These are phyloP conservation scores for Talaromyces albobiverticillius DNA, from an alignment of 2,329 filamentous ascomycete species.

Conservation along the genomic window DNA sequence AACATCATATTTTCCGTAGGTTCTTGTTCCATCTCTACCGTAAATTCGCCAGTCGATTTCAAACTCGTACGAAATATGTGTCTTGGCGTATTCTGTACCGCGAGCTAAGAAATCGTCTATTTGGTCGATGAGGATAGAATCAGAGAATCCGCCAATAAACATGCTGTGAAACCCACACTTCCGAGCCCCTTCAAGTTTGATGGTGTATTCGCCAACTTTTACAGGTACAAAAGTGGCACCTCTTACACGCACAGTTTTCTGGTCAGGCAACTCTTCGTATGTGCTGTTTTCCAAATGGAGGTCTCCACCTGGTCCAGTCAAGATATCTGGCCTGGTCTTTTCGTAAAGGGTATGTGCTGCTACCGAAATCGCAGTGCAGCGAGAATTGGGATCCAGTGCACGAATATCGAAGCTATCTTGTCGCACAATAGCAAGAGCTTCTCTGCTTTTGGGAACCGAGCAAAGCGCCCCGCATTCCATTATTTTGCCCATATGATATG, in stretches of 20 bases:
- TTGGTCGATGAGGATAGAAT: neutral
- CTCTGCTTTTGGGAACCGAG: constrained; percentile 44
- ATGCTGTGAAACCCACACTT: neutral
- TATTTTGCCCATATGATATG: constrained; percentile 53
- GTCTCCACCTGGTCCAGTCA: constrained; percentile 47
- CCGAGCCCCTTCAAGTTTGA: neutral
- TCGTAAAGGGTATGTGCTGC: constrained; percentile 56
- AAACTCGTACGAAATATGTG: neutral
- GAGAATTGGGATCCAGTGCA: constrained; percentile 36
- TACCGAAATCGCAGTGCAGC: constrained; percentile 48
- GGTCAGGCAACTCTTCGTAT: constrained; percentile 40
- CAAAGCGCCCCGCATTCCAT: constrained; percentile 52
- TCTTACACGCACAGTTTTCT: constrained; percentile 39
- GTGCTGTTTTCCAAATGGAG: constrained; percentile 39
- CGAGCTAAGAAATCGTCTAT: neutral
- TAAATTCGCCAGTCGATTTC: neutral
- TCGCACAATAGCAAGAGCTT: constrained; percentile 41
- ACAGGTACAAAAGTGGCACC: constrained; percentile 19
- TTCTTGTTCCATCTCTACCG: neutral
- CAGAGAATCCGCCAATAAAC: constrained; percentile 5
- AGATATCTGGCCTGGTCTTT: constrained; percentile 51
- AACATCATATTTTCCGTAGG: neutral
- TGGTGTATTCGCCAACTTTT: neutral
- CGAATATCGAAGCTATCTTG: constrained; percentile 48
- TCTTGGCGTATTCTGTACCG: neutral